Conservation (phyloP, 2,329 filamentous ascomycete species). For the Dothideomycetes sp. region DNA sequence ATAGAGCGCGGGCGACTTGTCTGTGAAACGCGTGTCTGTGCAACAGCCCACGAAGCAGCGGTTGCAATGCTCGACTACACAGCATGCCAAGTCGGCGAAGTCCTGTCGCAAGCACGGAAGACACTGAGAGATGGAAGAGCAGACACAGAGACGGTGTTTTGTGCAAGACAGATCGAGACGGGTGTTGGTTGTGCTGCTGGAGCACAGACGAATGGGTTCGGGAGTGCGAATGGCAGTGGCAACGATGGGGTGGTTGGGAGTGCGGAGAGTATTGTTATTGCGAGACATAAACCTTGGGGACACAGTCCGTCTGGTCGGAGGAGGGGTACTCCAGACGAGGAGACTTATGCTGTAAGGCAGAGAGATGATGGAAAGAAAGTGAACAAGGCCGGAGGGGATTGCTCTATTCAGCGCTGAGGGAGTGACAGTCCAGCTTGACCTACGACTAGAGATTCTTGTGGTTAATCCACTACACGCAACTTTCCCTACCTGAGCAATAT, state of each 20-base stretch:
- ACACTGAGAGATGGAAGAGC: background rate
- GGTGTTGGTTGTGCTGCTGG: background rate
- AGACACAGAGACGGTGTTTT: background rate
- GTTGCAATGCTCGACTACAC: constrained; percentile 2
- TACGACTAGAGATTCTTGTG: too few species aligned
- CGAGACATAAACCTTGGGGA: background rate
- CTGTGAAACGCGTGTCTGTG: background rate
- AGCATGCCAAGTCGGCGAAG: background rate
- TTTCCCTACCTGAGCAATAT: too few species aligned
- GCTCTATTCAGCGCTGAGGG: too few species aligned
- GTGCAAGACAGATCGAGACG: background rate
- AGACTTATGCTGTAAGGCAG: too few species aligned
- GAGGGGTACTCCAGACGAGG: too few species aligned
- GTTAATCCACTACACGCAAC: too few species aligned
- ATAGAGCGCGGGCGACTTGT: constrained; percentile 1
- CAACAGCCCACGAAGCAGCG: background rate
- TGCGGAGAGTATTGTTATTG: background rate
- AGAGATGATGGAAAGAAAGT: too few species aligned
- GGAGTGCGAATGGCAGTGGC: background rate
- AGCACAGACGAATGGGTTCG: background rate
- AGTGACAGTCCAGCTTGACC: too few species aligned
- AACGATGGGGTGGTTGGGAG: background rate
- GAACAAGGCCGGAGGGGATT: too few species aligned
- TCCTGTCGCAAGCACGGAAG: background rate
- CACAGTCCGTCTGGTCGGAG: background rate